Conservation (phyloP, 129 eudicot species). For the Apium graveolens region DNA sequence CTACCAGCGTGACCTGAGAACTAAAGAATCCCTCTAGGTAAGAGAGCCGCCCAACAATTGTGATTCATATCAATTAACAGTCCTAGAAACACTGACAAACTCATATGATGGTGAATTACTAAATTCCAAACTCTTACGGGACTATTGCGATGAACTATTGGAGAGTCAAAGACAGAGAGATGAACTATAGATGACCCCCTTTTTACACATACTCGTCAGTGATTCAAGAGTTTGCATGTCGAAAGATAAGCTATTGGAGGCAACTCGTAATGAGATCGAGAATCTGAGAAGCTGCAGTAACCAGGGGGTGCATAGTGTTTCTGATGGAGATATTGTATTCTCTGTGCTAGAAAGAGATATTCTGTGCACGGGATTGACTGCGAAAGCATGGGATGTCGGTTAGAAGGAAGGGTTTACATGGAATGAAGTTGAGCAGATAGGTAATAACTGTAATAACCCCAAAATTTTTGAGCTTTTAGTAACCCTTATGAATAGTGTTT, state of each 20-base stretch:
- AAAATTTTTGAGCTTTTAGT: too few species aligned
- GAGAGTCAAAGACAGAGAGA: slow-evolving; percentile 25
- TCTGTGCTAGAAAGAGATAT: slow-evolving; percentile 52
- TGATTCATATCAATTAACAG: slow-evolving; percentile 15
- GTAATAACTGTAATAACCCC: too few species aligned
- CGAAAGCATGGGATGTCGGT: slow-evolving; percentile 47
- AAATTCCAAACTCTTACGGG: slow-evolving; percentile 24
- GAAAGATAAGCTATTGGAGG: slow-evolving; percentile 26
- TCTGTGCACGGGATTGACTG: slow-evolving; percentile 21
- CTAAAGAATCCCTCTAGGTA: slow-evolving; percentile 20
- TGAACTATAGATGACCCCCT: slow-evolving; percentile 14
- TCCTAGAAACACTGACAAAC: slow-evolving; percentile 13
- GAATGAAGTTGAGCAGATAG: slow-evolving; percentile 47
- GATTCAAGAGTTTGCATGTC: slow-evolving; percentile 21
- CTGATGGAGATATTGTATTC: slow-evolving; percentile 28
- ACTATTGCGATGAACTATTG: slow-evolving; percentile 47
- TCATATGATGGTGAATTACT: slow-evolving; percentile 18
- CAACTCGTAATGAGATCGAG: slow-evolving; percentile 37
- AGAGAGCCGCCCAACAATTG: slow-evolving; percentile 20
- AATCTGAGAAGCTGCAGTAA: slow-evolving; percentile 27
- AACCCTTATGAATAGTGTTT: too few species aligned
- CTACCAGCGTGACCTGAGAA: slow-evolving; percentile 8
- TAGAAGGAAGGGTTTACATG: slow-evolving; percentile 48
- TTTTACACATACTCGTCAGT: slow-evolving; percentile 10
- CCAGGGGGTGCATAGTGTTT: slow-evolving; percentile 13